Conservation (phyloP, 371 early-diverging fungal species). For the Umbelopsis sp. region DNA sequence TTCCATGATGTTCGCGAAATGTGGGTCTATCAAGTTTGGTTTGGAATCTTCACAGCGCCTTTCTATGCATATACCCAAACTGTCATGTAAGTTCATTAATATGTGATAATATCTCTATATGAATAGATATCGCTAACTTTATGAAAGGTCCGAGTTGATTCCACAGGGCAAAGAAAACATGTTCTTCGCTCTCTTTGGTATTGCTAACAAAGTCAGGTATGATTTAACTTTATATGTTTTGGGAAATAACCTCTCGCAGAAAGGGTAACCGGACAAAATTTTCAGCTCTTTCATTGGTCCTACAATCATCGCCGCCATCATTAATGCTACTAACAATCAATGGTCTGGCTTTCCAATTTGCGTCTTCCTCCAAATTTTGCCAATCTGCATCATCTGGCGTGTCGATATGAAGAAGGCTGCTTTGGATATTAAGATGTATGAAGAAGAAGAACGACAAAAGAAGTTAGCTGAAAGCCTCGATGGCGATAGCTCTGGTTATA, state of each 20-base stretch:
- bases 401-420: conserved; percentile 28
- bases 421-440: conserved; percentile 25
- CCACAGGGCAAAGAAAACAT: conserved; percentile 57
- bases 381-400: conserved; percentile 22
- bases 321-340: conserved; percentile 37
- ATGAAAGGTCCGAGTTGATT: conserved; percentile 44
- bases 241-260: no score
- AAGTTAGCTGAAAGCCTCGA: background rate
- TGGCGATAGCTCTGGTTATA: background rate
- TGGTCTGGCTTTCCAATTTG: conserved; percentile 34
- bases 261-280: no score
- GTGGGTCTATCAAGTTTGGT: conserved; percentile 46
- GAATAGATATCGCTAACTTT: background rate
- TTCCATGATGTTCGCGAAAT: conserved; percentile 35
- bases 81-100: conserved; percentile 37
- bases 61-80: conserved; percentile 41
- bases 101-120: background rate
- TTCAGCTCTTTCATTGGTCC: conserved; percentile 67
- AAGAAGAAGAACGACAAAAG: conserved; percentile 30
- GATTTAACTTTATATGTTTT: no score
- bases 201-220: conserved; percentile 58
- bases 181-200: conserved; percentile 61
- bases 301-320: conserved; percentile 58
- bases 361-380: conserved; percentile 21
- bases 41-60: conserved; percentile 47